phyloP scores from a whole-genome alignment of 768 basidiomycete species.

The Mycena capillaripes region DNA sequence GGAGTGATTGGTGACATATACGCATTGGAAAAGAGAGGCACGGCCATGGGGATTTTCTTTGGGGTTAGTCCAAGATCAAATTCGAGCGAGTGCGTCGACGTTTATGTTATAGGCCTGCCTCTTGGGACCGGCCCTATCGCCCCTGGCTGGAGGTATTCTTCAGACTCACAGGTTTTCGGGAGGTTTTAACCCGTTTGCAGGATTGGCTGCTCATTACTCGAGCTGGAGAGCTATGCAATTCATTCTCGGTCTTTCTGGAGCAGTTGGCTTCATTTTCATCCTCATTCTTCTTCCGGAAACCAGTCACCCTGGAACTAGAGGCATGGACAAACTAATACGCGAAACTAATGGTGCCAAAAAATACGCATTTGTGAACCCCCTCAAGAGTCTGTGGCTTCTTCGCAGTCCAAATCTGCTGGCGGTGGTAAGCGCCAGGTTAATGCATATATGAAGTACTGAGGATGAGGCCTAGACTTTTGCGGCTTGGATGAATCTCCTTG shows the following conservation, averaged over 20 bases:
- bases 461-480: constrained; percentile 21
- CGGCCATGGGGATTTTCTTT: constrained; percentile 64
- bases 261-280: constrained; percentile 50
- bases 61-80: constrained; percentile 44
- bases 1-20: constrained; percentile 66
- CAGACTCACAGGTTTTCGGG: not conserved
- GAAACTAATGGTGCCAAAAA: constrained; percentile 20
- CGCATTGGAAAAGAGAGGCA: constrained; percentile 60
- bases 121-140: constrained; percentile 60
- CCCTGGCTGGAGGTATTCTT: constrained; percentile 55
- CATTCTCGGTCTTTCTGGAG: constrained; percentile 48
- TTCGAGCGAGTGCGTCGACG: not conserved
- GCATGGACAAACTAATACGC: constrained; percentile 53
- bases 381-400: constrained; percentile 54
- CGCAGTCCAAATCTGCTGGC: constrained; percentile 60
- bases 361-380: constrained; percentile 59
- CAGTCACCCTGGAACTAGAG: constrained; percentile 60
- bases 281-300: constrained; percentile 62
- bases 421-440: constrained; percentile 48
- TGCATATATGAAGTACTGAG: not conserved
- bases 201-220: constrained; percentile 56
- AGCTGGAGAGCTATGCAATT: constrained; percentile 64
- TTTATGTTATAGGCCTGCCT: constrained; percentile 51
- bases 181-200: constrained; percentile 30
- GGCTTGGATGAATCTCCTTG: constrained; percentile 25